Base-by-base conservation (phyloP, 2,329 filamentous ascomycete genomes). In the Pseudogymnoascus sp. region DNA sequence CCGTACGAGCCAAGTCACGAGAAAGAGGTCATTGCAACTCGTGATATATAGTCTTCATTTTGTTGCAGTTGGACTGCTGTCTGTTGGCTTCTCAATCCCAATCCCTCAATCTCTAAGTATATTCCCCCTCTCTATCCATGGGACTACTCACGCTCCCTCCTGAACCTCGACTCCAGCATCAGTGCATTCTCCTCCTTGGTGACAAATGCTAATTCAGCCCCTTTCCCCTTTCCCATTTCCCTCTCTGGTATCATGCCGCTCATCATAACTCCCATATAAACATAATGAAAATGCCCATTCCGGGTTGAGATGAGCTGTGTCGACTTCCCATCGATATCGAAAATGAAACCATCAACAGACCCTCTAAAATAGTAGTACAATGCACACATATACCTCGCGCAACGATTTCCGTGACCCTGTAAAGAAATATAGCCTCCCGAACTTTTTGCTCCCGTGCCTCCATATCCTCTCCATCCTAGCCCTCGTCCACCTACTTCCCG, bases 211-310 rank as follows among this genome's bases (percentile, higher is more conserved):
- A 33, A 56, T 33, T n/a, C 26, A 22, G 16, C 5, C 43, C 43
- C 28, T 33, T 22, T 56, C 46, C n/a, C 46, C n/a, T 19, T 33
- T 4, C 24, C 16, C 38, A 16, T 41, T 11, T 22, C 41, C 8
- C n/a, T 8, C 50, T 56, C 50, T 56, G 50, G 50, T 56, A 56
- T 56, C 50, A 56, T 56, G 50, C 50, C 28, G n/a, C 50, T 35
- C 50, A 33, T 56, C 28, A 22, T 22, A 56, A 56, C 50, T 56
- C 50, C 43, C 50, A 56, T 56, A 56, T 56, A 56, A 33, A 56
- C 50, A 56, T 19, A 56, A 56, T 22, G 28, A 56, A 56, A 56
- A 56, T 33, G 50, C 50, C 50, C 16, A 56, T 56, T 14, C 28
- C 28, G 28, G 50, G 12, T 19, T 56, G 50, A 33, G 28, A 56